Base-by-base conservation (phyloP, 2,329 filamentous ascomycete genomes). In the Bipolaris zeicola region DNA sequence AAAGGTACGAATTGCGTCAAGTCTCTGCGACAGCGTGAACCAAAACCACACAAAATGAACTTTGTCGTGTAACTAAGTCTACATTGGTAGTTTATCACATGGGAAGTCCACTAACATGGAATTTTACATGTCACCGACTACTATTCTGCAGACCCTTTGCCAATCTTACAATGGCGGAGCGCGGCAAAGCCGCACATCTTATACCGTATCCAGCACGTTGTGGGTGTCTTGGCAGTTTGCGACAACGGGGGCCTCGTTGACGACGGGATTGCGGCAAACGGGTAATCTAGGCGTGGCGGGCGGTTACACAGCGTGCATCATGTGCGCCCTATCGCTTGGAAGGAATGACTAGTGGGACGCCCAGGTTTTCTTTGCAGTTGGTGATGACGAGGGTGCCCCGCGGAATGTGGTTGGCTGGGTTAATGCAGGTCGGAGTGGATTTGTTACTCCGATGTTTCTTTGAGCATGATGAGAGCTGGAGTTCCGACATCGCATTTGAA, bases 301-400 rank as follows among this genome's bases (percentile, higher is more conserved):
- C 10, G 28, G 28, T 31, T 31, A 10, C 10, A 13, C 28, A 31
- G 10, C 28, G 4, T 31, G 28, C 28, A 5, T 31, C 11, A 39
- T 51, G 34, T 43, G 34, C 50, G 47, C 46, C 46, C 39, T 55
- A 50, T 50, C 46, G 52, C 38, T 7, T 41, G 31, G 16, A 46
- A 46, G 39, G 33, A 28, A 18, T 41, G 36, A 28, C 28, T 34
- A 47, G 42, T 39, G 50, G 42, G 46, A 13, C 50, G 33, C 42
- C 43, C 22, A 10, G 28, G 3, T 31, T 44, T 34, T 22, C 26
- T 33, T n/a, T 16, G 16, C 26, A 18, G 5, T 18, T 6, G 16
- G 34, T 50, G 39, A 38, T 33, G 52, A 39, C 46, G 38, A 14
- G 22, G 20, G 5, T 42, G 39, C 39, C 39, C 39, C 39, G 39